Evolutionary conservation across 805 yeast species (phyloP), one percentile per base, ranked within the genome.

Genomic region (Saturnispora bothae): DNA sequence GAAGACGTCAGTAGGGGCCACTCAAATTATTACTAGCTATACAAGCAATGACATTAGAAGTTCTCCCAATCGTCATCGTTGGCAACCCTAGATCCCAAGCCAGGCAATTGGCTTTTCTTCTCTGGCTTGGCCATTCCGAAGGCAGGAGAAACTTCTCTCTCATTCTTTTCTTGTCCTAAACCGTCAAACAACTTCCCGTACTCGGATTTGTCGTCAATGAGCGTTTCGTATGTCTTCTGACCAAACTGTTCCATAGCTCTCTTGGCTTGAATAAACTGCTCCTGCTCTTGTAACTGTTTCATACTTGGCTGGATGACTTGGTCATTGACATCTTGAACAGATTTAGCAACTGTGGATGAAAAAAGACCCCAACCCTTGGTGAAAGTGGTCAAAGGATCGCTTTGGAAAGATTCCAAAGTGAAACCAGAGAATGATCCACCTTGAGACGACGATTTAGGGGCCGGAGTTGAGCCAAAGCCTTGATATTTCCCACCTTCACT

Each of bases 171-270:
- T 33, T 45, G 57, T 15, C 64, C 71, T 17, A 76, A 47, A 6
- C 73, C 77, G 47, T 76, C 80, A 53, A 79, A 79, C 35, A 79
- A 56, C 45, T 64, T 61, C 23, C 71, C 68, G 47, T 70, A 74
- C 40, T 67, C 62, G 28, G 64, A 61, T 8, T 47, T 44, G 6
- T 69, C n/a, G 4, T 43, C 76, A 20, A 94, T 71, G 25, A 94
- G 82, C 1, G 96, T 84, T 48, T 86, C 94, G 56, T 83, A 94
- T 64, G 89, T 82, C 53, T 78, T 85, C 55, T 83, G 94, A 34
- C 96, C 96, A 63, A 89, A 92, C 65, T 92, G 96, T 42, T 84
- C 79, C 72, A 94, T 83, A n/a, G 97, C 97, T 48, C 85, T 74
- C 45, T 72, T 76, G 4, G 97, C 92, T 53, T 85, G 94, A 39